Conservation (phyloP, 139 green algal species). For the Chlorella sorokiniana region DNA sequence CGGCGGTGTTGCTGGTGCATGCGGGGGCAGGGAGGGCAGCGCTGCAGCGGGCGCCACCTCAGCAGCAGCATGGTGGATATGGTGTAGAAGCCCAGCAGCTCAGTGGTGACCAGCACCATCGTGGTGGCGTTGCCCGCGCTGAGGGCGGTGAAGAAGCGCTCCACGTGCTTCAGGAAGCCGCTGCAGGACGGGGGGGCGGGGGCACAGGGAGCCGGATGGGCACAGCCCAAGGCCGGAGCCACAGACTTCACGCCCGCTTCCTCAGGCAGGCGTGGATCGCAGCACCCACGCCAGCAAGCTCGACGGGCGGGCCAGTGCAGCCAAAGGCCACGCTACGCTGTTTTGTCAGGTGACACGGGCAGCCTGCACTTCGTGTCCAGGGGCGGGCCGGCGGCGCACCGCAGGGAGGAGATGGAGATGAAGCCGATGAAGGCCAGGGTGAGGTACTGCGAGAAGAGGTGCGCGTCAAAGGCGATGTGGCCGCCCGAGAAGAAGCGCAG, state of each 20-base stretch:
- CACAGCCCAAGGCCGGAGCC: no score
- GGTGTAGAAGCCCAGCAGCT: constrained; percentile 83
- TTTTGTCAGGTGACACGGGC: no score
- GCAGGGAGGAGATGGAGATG: constrained; percentile 82
- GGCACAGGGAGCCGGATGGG: no score
- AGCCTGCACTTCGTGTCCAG: not conserved
- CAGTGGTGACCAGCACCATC: constrained; percentile 77
- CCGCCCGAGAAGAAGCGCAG: constrained; percentile 64
- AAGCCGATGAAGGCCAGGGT: constrained; percentile 87
- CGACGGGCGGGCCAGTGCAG: no score
- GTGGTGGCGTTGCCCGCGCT: constrained; percentile 48
- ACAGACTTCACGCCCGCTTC: no score
- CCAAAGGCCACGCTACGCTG: no score
- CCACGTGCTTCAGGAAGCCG: constrained; percentile 80
- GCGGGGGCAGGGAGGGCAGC: no score
- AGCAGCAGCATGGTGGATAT: constrained; percentile 87
- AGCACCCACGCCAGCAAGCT: no score
- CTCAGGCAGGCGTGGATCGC: no score
- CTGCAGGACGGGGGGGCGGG: constrained; percentile 26
- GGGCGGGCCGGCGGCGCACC: not conserved
- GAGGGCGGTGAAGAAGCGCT: constrained; percentile 67
- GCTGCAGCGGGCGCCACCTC: constrained; percentile 31
- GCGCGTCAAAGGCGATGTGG: constrained; percentile 62
- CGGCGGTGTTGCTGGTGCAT: no score
- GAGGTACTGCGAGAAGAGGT: constrained; percentile 77